phyloP scores from a whole-genome alignment of 2,329 filamentous ascomycete genomes.

The Penicillium italicum region DNA sequence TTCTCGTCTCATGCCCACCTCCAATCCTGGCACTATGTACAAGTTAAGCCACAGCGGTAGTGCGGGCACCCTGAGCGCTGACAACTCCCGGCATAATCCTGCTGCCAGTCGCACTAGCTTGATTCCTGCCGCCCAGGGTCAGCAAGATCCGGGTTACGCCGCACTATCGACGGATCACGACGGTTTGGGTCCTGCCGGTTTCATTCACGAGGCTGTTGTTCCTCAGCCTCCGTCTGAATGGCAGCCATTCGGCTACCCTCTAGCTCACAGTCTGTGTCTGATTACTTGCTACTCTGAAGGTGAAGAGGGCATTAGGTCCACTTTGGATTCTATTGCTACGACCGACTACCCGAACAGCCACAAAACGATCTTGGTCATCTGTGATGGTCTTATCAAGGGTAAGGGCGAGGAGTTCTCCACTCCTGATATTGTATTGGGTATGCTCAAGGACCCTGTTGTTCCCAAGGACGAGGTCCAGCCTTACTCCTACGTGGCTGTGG shows the following conservation, averaged over 20 bases:
- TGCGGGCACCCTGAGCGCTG: constrained; percentile 53
- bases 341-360: constrained; percentile 99
- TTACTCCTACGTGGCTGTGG: constrained; percentile 95
- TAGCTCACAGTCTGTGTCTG: constrained; percentile 89
- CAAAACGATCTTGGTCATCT: constrained; percentile 93
- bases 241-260: constrained; percentile 92
- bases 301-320: constrained; percentile 85
- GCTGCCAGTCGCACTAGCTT: constrained; percentile 55
- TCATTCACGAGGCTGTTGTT: constrained; percentile 92
- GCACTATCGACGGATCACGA: constrained; percentile 59
- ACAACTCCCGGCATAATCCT: constrained; percentile 40
- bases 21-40: constrained; percentile 63
- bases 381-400: constrained; percentile 96
- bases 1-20: constrained; percentile 62
- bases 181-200: constrained; percentile 79
- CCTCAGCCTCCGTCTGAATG: constrained; percentile 95
- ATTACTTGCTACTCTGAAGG: constrained; percentile 98
- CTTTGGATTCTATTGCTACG: constrained; percentile 90
- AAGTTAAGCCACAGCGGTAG: constrained; percentile 55
- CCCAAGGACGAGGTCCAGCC: constrained; percentile 77
- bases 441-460: constrained; percentile 90
- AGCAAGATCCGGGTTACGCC: constrained; percentile 50
- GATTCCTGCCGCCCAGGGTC: constrained; percentile 50
- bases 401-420: constrained; percentile 83
- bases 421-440: constrained; percentile 81